Conservation (phyloP, 1,139 yeast species). For the Yamadazyma sp. region DNA sequence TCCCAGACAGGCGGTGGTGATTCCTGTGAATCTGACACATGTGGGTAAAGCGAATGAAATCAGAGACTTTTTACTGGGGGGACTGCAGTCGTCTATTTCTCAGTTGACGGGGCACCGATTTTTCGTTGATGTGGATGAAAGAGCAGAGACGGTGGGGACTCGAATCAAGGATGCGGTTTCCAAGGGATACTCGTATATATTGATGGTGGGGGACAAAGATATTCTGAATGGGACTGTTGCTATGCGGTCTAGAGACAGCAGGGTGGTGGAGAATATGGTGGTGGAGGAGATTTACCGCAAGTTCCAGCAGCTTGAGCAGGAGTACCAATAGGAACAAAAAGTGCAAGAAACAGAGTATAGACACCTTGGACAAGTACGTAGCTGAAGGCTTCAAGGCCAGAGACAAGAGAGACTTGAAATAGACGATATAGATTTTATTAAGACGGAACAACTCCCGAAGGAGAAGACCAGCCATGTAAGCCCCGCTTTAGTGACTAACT, state of each 20-base stretch:
- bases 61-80: constrained; percentile 52
- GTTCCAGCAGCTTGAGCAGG: constrained; percentile 53
- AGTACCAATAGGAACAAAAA: constrained; percentile 32
- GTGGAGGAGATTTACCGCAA: constrained; percentile 47
- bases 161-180: constrained; percentile 76
- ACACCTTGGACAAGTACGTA: background rate
- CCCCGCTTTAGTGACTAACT: background rate
- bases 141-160: constrained; percentile 77
- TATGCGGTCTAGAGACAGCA: constrained; percentile 59
- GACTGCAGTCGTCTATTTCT: constrained; percentile 32
- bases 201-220: constrained; percentile 88
- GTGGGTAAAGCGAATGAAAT: constrained; percentile 52
- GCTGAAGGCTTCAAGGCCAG: background rate
- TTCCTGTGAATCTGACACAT: constrained; percentile 74
- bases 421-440: background rate
- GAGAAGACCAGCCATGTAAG: too few relatives aligned
- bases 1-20: constrained; percentile 87
- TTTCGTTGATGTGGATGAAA: constrained; percentile 70
- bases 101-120: constrained; percentile 64
- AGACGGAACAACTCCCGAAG: too few relatives aligned
- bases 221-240: constrained; percentile 60
- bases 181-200: constrained; percentile 76
- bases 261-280: constrained; percentile 46
- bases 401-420: background rate
- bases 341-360: too few relatives aligned